A percentile compares a stretch with the other conserved stretches of the same genome.
Evolutionary conservation across 2,329 filamentous ascomycete species (phyloP).

Genomic region (Pseudogymnoascus sp.): DNA sequence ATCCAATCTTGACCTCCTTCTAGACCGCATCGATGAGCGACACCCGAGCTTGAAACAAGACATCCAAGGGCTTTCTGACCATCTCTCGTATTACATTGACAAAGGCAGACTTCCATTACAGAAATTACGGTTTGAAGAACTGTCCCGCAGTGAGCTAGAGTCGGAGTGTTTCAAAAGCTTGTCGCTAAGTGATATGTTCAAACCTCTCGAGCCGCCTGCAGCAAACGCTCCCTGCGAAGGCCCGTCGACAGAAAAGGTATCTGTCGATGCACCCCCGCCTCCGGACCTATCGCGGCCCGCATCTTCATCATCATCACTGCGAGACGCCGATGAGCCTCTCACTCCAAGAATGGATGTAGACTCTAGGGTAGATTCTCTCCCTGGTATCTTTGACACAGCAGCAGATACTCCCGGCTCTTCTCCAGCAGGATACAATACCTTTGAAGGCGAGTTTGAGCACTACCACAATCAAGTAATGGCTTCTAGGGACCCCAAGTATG

Average conservation of each 20-base stretch:
- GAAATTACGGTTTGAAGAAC: not conserved
- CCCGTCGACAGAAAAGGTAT: not conserved
- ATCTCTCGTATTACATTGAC: not conserved
- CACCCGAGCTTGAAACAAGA: not conserved
- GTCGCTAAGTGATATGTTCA: not conserved
- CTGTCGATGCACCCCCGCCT: not conserved
- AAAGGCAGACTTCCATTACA: not conserved
- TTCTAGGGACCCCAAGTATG: not conserved
- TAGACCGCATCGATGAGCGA: not conserved
- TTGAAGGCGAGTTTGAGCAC: too few relatives aligned
- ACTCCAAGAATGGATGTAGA: not conserved
- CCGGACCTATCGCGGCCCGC: not conserved
- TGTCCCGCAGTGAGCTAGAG: not conserved
- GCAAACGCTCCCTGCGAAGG: not conserved
- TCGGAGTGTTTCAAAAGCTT: not conserved
- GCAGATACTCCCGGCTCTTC: not conserved
- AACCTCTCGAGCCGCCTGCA: not conserved
- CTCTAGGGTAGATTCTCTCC: not conserved
- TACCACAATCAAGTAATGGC: not conserved
- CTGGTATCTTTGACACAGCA: not conserved
- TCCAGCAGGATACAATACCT: not conserved
- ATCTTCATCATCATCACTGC: not conserved
- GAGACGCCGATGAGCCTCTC: not conserved
- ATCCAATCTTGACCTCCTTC: not conserved
- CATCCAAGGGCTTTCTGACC: not conserved